Evolutionary conservation across 345 rosid species (phyloP), one percentile per base, ranked within the genome.

Genomic region (Angophora floribunda): DNA sequence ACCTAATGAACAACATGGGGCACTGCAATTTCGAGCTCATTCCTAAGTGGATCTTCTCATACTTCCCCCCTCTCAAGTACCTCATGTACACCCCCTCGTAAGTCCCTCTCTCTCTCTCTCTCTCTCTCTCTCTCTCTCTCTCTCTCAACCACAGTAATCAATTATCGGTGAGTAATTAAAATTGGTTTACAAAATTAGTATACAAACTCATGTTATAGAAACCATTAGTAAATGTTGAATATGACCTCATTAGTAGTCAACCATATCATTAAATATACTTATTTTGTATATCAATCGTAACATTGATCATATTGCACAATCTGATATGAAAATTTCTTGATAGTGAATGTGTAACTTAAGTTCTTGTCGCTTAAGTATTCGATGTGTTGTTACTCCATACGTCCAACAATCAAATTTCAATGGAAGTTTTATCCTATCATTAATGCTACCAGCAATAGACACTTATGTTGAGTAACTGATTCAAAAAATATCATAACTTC

Each of bases 11-110:
- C 24, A 91, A 92, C 45, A 89, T 92, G 93, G 93, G 93, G 3
- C 93, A 91, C 79, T 92, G 93, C 91, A 92, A 92, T 88, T 92
- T 92, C 67, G 93, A 92, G 88, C 85, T 92, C 86, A 51, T 92
- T 57, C 92, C 93, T 9, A 86, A 85, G 41, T 88, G 67, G 52
- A 44, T 91, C 53, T 92, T 92, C 85, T 75, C 91, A 53, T 45
- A 86, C 52, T 91, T 91, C 50, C 93, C 92, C 1, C 91, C 88
- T 8, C 93, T 92, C 86, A 92, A 92, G 79, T 90, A 87, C 87
- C 80, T 92, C 85, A 59, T 91, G 87, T 91, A 91, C 88, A 92
- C 93, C 15, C 92, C 93, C 30, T 86, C 93, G 91, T 92, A 90
- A 87, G 91, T 91, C 80, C 21, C 59, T 53, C 59, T 53, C 59